Evolutionary conservation across 1,284 basidiomycete genomes (phyloP).

Genomic region (Veloporphyrellus conicus): DNA sequence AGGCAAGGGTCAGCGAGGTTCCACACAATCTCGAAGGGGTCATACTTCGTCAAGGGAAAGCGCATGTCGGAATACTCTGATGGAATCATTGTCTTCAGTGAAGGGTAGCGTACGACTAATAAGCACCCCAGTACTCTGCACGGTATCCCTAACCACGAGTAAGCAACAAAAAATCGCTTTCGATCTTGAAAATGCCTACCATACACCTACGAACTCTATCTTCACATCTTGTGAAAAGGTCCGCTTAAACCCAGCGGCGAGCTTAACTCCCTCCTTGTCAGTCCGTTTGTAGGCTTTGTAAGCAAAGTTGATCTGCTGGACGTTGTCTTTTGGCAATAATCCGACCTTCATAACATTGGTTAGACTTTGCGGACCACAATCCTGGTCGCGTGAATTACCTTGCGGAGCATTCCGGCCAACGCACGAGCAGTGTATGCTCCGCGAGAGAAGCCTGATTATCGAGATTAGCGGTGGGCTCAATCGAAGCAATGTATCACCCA

Average conservation of each 20-base stretch:
- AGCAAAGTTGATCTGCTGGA: conserved; percentile 61
- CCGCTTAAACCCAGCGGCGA: conserved; percentile 58
- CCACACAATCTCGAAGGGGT: conserved; percentile 3
- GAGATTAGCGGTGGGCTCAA: conserved; percentile 1
- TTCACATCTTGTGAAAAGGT: conserved; percentile 58
- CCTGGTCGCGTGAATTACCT: conserved; percentile 27
- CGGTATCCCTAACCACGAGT: conserved; percentile 54
- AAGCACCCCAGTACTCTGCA: conserved; percentile 60
- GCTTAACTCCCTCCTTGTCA: conserved; percentile 40
- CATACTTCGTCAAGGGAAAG: conserved; percentile 60
- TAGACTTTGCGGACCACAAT: neutral
- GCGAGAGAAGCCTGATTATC: conserved; percentile 58
- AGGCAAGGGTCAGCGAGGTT: conserved; percentile 8
- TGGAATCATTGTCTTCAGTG: conserved; percentile 51
- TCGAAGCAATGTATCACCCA: conserved; percentile 21
- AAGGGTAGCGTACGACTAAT: conserved; percentile 57
- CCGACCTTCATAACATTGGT: conserved; percentile 42
- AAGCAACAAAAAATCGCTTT: neutral
- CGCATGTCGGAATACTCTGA: conserved; percentile 60
- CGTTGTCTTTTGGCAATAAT: conserved; percentile 54
- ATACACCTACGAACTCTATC: conserved; percentile 64
- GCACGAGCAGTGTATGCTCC: conserved; percentile 76
- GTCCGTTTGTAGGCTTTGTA: conserved; percentile 58
- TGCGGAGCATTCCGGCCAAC: conserved; percentile 60
- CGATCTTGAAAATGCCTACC: conserved; percentile 40